Evolutionary conservation across 352 stramenopile species (phyloP).

Genomic region (Halophytophthora batemanensis): DNA sequence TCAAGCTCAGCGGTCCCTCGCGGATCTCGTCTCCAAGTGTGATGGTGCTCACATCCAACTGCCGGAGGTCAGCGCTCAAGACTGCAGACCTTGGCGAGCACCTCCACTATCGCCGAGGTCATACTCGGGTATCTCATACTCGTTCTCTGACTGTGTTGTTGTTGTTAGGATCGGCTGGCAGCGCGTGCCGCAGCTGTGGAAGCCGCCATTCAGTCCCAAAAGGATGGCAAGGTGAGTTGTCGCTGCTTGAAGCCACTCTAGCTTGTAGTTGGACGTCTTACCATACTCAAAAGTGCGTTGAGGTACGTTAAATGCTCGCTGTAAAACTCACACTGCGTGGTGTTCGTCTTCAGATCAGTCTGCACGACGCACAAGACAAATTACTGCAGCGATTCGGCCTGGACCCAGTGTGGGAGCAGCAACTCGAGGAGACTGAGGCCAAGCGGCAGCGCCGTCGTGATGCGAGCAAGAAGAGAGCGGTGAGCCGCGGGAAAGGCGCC

Average conservation of each 20-base stretch:
- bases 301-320: not conserved
- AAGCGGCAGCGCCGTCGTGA: conserved; percentile 36
- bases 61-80: conserved; percentile 25
- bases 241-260: not conserved
- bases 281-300: not conserved
- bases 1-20: conserved; percentile 57
- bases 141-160: not conserved
- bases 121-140: not conserved
- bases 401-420: conserved; percentile 51
- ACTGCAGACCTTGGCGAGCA: not conserved
- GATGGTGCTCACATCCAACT: conserved; percentile 58
- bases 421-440: conserved; percentile 31
- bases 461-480: conserved; percentile 18
- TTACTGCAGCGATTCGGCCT: conserved; percentile 53
- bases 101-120: not conserved
- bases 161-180: conserved; percentile 33
- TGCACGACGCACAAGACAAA: conserved; percentile 54
- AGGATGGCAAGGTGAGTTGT: conserved; percentile 34
- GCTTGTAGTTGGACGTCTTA: not conserved
- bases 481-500: conserved; percentile 3
- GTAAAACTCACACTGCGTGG: too few relatives aligned
- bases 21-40: conserved; percentile 57
- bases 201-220: conserved; percentile 35
- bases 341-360: conserved; percentile 17
- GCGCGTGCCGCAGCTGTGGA: conserved; percentile 33